Evolutionary conservation across 441 rosid species (phyloP).

Genomic region (Brassica hybrid): DNA sequence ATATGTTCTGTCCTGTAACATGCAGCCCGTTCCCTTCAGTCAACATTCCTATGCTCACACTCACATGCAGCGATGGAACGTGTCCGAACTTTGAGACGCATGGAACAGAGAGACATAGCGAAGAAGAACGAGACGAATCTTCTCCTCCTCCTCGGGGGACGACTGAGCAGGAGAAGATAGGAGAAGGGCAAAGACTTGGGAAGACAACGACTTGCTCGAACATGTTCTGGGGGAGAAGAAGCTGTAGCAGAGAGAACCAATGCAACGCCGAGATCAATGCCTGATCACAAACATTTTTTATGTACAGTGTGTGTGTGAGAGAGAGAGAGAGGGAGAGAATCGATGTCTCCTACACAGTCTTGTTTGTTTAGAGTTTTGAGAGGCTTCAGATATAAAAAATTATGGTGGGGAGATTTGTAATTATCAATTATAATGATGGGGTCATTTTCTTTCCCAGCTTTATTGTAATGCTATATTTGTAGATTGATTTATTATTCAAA

Average conservation of each 20-base stretch:
- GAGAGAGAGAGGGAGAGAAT: slow-evolving; percentile 3
- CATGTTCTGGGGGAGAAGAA: slow-evolving; percentile 98
- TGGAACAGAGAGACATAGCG: slow-evolving; percentile 50
- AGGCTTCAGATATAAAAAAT: slow-evolving; percentile 6
- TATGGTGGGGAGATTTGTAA: slow-evolving; percentile 42
- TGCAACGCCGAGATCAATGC: slow-evolving; percentile 96
- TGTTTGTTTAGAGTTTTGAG: slow-evolving; percentile 36
- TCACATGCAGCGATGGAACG: slow-evolving; percentile 83
- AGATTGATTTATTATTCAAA: not conserved
- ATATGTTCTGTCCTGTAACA: slow-evolving; percentile 84
- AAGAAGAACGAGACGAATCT: slow-evolving; percentile 49
- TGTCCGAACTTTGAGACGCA: slow-evolving; percentile 80
- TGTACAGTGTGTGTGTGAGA: slow-evolving; percentile 37
- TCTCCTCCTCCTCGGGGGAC: slow-evolving; percentile 55
- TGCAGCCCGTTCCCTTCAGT: slow-evolving; percentile 96
- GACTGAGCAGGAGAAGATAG: slow-evolving; percentile 69
- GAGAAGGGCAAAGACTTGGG: slow-evolving; percentile 76
- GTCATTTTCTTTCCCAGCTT: slow-evolving; percentile 1
- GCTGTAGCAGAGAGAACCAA: slow-evolving; percentile 97
- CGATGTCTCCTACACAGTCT: slow-evolving; percentile 15
- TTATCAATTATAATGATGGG: slow-evolving; percentile 31
- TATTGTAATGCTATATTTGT: not conserved
- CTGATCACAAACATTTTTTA: slow-evolving; percentile 39
- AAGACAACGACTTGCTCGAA: slow-evolving; percentile 83
- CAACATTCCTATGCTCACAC: slow-evolving; percentile 78